Base-by-base conservation (phyloP, 2,329 filamentous ascomycete genomes). In the Colletotrichum shisoi region DNA sequence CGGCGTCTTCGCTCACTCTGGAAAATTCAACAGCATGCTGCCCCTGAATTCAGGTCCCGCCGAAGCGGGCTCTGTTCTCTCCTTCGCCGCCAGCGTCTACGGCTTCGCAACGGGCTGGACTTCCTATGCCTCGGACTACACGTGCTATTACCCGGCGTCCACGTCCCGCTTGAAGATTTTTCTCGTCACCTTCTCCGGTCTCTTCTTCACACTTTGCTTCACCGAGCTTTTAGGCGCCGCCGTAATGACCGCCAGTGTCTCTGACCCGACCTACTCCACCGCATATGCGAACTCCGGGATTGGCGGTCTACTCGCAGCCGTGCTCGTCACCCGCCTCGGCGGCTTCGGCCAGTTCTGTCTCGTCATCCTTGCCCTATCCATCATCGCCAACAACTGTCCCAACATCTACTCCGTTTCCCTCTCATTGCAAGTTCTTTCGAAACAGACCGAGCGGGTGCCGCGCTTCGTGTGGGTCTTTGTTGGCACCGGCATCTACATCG, bases 111-210 rank as follows among this genome's bases (percentile, higher is more conserved):
- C 90, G 2, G 86, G 91, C 63, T 95, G 92, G 91, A 87, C 89
- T 1, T 85, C 85, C 7, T 91, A 89, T 67, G 90, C 91, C 0
- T 89, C 90, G 9, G 91, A 94, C 74, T 94, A 93, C 76, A 92
- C 90, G 24, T 90, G 92, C 57, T 94, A 94, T 77, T 91, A 93
- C 72, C 90, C 91, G 0, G 80, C 82, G 3, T 82, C 78, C 27
- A 87, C 87, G 46, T 84, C 85, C 37, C 83, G 86, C 24, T 76
- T 75, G 48, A 87, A 87, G 68, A 82, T 93, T 68, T 94, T 94
- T 77, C 72, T 85, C 67, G 88, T 87, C 74, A 91, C 91, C 37
- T 91, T 88, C 76, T 74, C 80, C 27, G 92, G 92, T 11, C 81
- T 95, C 15, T 85, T 91, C 70, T 78, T 91, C 70, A 88, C 91